A percentile compares a stretch with the other conserved stretches of the same genome.
These are phyloP conservation scores for Prunus armeniaca DNA, from an alignment of 306 rosid species.

Conservation along the genomic window DNA sequence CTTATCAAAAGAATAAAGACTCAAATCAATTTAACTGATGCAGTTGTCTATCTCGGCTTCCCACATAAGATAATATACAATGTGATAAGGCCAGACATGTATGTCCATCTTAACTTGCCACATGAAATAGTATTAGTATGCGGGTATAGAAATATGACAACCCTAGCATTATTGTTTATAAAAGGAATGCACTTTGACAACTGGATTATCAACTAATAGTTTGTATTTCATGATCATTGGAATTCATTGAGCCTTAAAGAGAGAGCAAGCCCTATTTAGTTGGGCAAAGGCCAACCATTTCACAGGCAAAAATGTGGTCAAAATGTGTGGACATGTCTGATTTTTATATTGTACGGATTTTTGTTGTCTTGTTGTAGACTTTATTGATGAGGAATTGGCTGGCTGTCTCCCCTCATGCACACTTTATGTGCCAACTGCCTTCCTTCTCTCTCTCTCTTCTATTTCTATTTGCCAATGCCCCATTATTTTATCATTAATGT, in stretches of 20 bases:
- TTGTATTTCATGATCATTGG: too few relatives aligned
- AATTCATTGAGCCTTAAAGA: not conserved
- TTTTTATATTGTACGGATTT: not conserved
- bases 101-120: too few relatives aligned
- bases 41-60: too few relatives aligned
- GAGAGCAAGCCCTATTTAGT: not conserved
- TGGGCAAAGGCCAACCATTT: not conserved
- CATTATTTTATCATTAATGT: not conserved
- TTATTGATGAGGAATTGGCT: not conserved
- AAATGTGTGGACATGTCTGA: not conserved
- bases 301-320: not conserved
- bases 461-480: not conserved
- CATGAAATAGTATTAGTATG: too few relatives aligned
- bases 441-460: not conserved
- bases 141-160: too few relatives aligned
- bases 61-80: too few relatives aligned
- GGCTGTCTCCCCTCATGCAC: not conserved
- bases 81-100: accelerated
- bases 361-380: not conserved
- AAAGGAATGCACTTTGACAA: too few relatives aligned
- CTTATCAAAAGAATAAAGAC: too few relatives aligned
- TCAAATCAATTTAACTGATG: too few relatives aligned
- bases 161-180: too few relatives aligned
- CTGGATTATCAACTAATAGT: too few relatives aligned
- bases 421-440: not conserved